Evolutionary conservation across 2,329 filamentous ascomycete species (phyloP).

Genomic region (Diaporthe longicolla): DNA sequence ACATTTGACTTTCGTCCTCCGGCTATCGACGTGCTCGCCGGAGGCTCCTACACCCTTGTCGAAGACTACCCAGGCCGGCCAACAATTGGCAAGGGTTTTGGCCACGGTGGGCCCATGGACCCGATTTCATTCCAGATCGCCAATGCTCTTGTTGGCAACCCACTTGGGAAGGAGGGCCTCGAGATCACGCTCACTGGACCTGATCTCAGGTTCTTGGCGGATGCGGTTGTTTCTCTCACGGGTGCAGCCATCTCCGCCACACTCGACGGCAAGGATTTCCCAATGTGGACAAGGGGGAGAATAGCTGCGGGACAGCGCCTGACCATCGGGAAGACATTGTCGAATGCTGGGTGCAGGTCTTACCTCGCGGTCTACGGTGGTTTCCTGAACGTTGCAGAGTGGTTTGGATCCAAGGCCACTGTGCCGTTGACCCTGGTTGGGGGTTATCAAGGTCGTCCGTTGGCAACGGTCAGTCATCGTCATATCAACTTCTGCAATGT

Average conservation of each 20-base stretch:
- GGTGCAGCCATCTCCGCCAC: constrained; percentile 67
- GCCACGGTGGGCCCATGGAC: constrained; percentile 74
- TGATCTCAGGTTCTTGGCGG: constrained; percentile 67
- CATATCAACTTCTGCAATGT: too few relatives aligned
- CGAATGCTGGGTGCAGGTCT: constrained; percentile 63
- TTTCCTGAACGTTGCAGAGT: constrained; percentile 61
- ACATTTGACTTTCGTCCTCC: constrained; percentile 63
- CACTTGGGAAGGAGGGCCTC: constrained; percentile 63
- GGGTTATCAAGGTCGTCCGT: constrained; percentile 69
- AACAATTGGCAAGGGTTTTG: constrained; percentile 69
- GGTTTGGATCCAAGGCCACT: constrained; percentile 70
- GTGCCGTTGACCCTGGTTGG: constrained; percentile 68
- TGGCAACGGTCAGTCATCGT: constrained; percentile 55
- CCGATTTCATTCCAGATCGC: constrained; percentile 69
- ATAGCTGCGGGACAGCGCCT: constrained; percentile 64
- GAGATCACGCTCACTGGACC: constrained; percentile 74
- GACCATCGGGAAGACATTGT: constrained; percentile 67
- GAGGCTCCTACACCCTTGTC: constrained; percentile 70
- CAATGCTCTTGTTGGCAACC: constrained; percentile 72
- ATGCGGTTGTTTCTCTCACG: constrained; percentile 69
- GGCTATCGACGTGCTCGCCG: constrained; percentile 69
- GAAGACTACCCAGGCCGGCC: constrained; percentile 72
- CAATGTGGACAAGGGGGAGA: constrained; percentile 67
- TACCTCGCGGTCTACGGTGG: constrained; percentile 68
- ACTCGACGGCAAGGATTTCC: constrained; percentile 62